Evolutionary conservation across 495 filamentous ascomycete species (phyloP).

Genomic region (Jackrogersella minutella): DNA sequence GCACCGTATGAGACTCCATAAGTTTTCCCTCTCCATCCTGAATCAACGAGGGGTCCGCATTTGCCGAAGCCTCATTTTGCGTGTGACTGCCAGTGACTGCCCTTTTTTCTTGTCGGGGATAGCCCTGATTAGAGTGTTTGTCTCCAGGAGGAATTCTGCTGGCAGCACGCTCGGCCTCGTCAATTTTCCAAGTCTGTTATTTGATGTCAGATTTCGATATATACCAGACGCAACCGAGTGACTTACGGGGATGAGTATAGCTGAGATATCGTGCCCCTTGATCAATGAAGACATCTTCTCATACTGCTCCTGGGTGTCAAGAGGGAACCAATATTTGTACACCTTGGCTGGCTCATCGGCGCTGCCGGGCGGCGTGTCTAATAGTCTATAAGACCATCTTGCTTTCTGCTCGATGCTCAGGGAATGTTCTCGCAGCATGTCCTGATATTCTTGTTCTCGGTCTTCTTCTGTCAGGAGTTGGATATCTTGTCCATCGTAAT

Average conservation of each 20-base stretch:
- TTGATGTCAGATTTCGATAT: not conserved
- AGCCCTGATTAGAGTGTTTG: not conserved
- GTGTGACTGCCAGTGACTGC: not conserved
- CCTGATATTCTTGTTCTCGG: too few relatives aligned
- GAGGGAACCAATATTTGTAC: slow-evolving; percentile 2
- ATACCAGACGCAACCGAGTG: not conserved
- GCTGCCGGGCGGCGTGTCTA: too few relatives aligned
- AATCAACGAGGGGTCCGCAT: not conserved
- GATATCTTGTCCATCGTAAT: too few relatives aligned
- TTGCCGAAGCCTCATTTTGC: not conserved
- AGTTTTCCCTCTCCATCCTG: not conserved
- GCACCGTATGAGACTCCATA: not conserved
- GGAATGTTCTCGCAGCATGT: too few relatives aligned
- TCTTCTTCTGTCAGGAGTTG: too few relatives aligned
- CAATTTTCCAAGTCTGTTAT: slow-evolving; percentile 13
- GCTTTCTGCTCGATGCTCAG: too few relatives aligned
- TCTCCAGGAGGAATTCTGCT: not conserved
- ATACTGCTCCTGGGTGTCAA: slow-evolving; percentile 18
- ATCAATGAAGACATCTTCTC: slow-evolving; percentile 8
- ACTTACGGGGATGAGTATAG: slow-evolving; percentile 20
- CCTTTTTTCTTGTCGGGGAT: not conserved
- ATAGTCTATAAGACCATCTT: too few relatives aligned
- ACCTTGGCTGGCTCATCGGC: too few relatives aligned
- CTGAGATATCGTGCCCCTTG: not conserved
- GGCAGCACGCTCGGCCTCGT: slow-evolving; percentile 2